Evolutionary conservation across 1,284 basidiomycete genomes (phyloP).

Genomic region (Lentinus polychrous): DNA sequence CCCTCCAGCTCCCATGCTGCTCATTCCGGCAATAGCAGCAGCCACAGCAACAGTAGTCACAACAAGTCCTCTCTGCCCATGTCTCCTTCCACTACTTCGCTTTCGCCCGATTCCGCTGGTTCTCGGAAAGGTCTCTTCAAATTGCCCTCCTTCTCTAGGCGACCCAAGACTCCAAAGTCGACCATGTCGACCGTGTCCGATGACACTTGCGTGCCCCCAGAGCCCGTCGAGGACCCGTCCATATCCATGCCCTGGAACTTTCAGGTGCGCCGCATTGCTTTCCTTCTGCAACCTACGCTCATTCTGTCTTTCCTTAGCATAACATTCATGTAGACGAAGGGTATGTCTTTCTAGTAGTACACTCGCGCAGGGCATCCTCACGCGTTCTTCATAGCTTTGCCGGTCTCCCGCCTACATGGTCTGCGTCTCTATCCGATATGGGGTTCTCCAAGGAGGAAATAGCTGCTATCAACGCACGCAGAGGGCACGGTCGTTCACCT

Average conservation of each 20-base stretch:
- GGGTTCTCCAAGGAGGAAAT: slow-evolving; percentile 68
- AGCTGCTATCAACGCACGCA: slow-evolving; percentile 47
- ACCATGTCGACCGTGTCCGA: slow-evolving; percentile 27
- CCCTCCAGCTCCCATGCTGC: slow-evolving; percentile 26
- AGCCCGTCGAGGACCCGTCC: slow-evolving; percentile 46
- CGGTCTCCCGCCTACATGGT: slow-evolving; percentile 72
- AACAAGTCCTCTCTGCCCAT: no score
- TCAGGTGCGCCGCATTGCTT: slow-evolving; percentile 40
- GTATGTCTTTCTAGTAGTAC: slow-evolving; percentile 29
- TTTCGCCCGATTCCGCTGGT: slow-evolving; percentile 27
- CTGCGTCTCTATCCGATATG: slow-evolving; percentile 46
- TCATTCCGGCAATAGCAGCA: no score
- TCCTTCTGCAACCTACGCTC: slow-evolving; percentile 5
- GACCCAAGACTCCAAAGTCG: slow-evolving; percentile 28
- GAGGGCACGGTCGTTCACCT: slow-evolving; percentile 32
- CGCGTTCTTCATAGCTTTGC: slow-evolving; percentile 35
- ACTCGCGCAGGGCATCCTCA: not conserved
- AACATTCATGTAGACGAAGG: slow-evolving; percentile 75
- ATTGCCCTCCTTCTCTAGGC: slow-evolving; percentile 29
- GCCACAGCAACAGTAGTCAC: no score
- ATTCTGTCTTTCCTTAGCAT: slow-evolving; percentile 38
- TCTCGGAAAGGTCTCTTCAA: slow-evolving; percentile 43
- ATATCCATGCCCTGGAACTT: slow-evolving; percentile 72
- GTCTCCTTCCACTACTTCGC: slow-evolving; percentile 21
- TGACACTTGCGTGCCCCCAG: slow-evolving; percentile 25